Conservation (phyloP, 2,329 filamentous ascomycete genomes). For the Trichoderma sp. region DNA sequence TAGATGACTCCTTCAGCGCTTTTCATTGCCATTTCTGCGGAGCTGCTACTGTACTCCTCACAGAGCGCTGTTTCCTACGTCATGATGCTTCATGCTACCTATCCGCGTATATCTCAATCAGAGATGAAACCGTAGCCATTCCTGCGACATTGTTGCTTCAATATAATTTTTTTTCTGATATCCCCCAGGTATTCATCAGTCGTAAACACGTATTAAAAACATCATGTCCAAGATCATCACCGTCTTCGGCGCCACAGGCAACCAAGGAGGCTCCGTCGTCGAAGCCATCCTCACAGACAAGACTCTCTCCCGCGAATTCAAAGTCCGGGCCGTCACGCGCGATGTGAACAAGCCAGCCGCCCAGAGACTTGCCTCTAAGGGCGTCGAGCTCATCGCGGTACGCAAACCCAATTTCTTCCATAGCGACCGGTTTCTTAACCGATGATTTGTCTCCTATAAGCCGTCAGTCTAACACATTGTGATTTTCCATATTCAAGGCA, state of each 20-base stretch:
- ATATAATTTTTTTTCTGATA: no score
- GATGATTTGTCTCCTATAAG: no score
- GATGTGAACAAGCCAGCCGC: constrained; percentile 46
- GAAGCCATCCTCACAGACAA: constrained; percentile 50
- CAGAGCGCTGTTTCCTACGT: constrained; percentile 10
- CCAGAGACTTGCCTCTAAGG: constrained; percentile 43
- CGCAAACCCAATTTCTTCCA: no score
- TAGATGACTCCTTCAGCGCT: constrained; percentile 12
- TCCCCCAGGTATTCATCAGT: no score
- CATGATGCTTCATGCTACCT: background rate
- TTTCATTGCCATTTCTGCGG: constrained; percentile 1
- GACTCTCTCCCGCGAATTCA: constrained; percentile 47
- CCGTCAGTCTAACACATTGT: background rate
- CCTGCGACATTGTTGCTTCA: no score
- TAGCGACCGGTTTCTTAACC: no score
- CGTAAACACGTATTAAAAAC: background rate
- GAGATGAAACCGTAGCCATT: background rate
- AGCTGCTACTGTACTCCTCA: background rate
- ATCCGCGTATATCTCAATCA: background rate
- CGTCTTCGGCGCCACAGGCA: constrained; percentile 54
- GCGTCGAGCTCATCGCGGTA: constrained; percentile 49
- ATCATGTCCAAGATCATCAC: constrained; percentile 45
- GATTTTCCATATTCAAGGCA: constrained; percentile 37
- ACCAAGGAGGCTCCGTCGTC: constrained; percentile 54
- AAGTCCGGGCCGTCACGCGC: constrained; percentile 52